A percentile compares a stretch with the other conserved stretches of the same genome.
These are phyloP conservation scores for Sinapis alba DNA, from an alignment of 441 rosid species.

Conservation along the genomic window DNA sequence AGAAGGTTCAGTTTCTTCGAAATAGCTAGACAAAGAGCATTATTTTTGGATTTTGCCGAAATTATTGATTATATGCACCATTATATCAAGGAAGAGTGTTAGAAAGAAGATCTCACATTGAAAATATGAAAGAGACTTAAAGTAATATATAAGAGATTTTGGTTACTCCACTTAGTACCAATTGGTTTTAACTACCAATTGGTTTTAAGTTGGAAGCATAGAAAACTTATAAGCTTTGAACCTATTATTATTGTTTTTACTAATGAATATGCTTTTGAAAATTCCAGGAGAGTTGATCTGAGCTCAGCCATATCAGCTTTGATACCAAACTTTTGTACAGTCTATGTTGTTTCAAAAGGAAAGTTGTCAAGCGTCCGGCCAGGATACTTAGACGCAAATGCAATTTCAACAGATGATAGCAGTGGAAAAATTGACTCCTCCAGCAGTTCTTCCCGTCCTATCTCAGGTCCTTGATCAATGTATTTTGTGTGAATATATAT, in stretches of 20 bases:
- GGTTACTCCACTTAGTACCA: too few species aligned
- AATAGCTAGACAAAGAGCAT: too few species aligned
- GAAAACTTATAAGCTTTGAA: too few species aligned
- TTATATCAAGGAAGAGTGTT: too few species aligned
- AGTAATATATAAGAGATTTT: too few species aligned
- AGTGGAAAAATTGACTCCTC: constrained; percentile 48
- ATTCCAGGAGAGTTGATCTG: constrained; percentile 50
- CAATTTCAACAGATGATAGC: constrained; percentile 54
- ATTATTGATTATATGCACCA: too few species aligned
- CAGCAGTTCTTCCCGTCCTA: constrained; percentile 46
- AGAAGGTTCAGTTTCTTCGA: too few species aligned
- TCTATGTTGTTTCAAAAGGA: constrained; percentile 78
- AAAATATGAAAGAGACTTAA: too few species aligned
- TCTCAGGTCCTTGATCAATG: constrained; percentile 29
- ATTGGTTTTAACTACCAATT: too few species aligned
- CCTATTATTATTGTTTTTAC: not conserved
- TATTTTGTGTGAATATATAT: constrained; percentile 5
- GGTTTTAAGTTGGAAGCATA: too few species aligned
- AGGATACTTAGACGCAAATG: constrained; percentile 60
- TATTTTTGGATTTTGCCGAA: too few species aligned
- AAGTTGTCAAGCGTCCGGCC: constrained; percentile 60
- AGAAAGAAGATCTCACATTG: too few species aligned
- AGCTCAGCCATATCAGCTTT: constrained; percentile 65
- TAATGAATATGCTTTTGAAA: constrained; percentile 18
- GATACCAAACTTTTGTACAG: constrained; percentile 75